Percentiles rank a stretch among this genome's conserved stretches.
phyloP scores from a whole-genome alignment of 352 stramenopile species.

The Phytopythium kandeliae region DNA sequence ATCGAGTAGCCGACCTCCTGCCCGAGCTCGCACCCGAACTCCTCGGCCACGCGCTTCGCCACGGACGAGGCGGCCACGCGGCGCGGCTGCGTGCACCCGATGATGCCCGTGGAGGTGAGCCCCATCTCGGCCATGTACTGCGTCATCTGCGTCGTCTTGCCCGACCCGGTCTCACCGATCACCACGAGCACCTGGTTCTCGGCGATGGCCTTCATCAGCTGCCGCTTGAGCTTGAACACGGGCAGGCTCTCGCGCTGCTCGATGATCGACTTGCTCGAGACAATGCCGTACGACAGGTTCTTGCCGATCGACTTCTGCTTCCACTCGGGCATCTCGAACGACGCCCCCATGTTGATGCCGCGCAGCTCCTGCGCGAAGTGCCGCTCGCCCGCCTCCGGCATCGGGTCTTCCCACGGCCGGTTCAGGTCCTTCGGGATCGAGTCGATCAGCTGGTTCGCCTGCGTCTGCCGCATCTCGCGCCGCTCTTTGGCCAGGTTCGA shows the following conservation, averaged over 20 bases:
- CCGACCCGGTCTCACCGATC: constrained; percentile 97
- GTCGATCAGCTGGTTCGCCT: constrained; percentile 96
- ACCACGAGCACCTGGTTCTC: constrained; percentile 97
- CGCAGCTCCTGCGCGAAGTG: constrained; percentile 97
- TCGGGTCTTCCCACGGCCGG: constrained; percentile 97
- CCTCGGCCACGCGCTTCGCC: constrained; percentile 95
- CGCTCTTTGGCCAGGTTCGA: constrained; percentile 96
- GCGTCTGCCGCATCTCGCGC: constrained; percentile 94
- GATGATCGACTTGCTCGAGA: constrained; percentile 93
- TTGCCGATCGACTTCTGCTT: constrained; percentile 97
- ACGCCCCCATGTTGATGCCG: constrained; percentile 88
- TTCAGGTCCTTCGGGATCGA: constrained; percentile 99
- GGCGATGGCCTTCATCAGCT: constrained; percentile 98
- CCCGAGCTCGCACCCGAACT: constrained; percentile 64
- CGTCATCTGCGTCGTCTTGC: constrained; percentile 98
- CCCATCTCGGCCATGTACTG: constrained; percentile 98
- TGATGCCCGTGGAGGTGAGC: constrained; percentile 43
- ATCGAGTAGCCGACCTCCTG: constrained; percentile 97
- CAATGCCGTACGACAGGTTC: constrained; percentile 95
- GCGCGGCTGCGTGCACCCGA: constrained; percentile 97
- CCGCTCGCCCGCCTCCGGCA: constrained; percentile 95
- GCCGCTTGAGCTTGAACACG: constrained; percentile 93
- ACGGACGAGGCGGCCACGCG: constrained; percentile 98
- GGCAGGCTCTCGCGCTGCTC: constrained; percentile 95
- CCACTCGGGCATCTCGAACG: constrained; percentile 94